These are phyloP conservation scores for Ambrosiella beaveri DNA, from an alignment of 2,329 filamentous ascomycete genomes.

Conservation along the genomic window DNA sequence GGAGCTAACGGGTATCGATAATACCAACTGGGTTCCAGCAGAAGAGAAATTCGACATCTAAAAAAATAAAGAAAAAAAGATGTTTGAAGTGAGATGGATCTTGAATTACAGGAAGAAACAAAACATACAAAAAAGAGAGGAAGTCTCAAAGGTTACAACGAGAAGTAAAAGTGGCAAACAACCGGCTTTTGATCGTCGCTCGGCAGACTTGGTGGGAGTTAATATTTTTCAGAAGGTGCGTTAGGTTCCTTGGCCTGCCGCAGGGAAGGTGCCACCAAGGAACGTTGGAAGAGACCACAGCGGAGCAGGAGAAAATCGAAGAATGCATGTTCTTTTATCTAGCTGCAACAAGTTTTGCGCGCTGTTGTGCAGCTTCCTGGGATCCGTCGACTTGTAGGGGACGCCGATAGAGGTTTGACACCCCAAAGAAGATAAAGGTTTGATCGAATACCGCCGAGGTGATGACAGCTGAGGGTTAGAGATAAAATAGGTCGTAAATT, in stretches of 20 bases:
- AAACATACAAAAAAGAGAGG: neutral
- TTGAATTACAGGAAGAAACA: neutral
- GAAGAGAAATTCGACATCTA: neutral
- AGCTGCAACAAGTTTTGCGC: neutral
- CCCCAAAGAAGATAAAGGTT: neutral
- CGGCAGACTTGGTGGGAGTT: neutral
- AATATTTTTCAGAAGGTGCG: neutral
- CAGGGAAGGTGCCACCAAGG: neutral
- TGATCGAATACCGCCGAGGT: neutral
- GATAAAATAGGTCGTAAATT: neutral
- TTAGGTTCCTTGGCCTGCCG: neutral
- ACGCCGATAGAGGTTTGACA: neutral
- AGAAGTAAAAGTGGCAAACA: constrained; percentile 5
- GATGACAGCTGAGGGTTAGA: neutral
- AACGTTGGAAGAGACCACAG: neutral
- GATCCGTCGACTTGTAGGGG: neutral
- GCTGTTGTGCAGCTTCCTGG: neutral
- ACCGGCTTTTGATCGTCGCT: neutral
- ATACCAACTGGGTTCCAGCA: neutral
- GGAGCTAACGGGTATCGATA: neutral
- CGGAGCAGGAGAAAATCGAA: neutral
- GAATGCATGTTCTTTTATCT: neutral
- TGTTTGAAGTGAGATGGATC: neutral
- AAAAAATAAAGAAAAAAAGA: neutral
- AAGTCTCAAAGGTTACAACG: neutral